Percentiles rank a stretch among this genome's conserved stretches.
These are phyloP conservation scores for Cladosporium sp. DNA, from an alignment of 2,329 filamentous ascomycete genomes.

Conservation along the genomic window DNA sequence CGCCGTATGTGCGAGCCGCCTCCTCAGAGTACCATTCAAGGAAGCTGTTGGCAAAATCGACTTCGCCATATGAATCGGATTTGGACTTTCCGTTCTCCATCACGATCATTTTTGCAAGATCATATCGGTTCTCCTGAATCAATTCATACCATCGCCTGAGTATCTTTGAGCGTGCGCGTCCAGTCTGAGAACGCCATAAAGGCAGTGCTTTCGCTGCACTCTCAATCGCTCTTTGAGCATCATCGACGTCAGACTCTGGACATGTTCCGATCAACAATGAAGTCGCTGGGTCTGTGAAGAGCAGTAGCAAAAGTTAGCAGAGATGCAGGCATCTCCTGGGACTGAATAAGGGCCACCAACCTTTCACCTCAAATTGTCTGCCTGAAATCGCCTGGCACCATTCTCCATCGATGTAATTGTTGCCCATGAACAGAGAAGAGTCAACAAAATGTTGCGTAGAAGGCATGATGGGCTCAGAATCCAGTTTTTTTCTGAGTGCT, in stretches of 20 bases:
- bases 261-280: conserved; percentile 75
- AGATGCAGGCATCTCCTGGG: too few relatives aligned
- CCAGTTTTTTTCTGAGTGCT: too few relatives aligned
- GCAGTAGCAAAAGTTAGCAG: neutral
- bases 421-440: conserved; percentile 69
- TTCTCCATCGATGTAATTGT: conserved; percentile 85
- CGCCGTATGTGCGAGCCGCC: conserved; percentile 15
- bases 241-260: conserved; percentile 75
- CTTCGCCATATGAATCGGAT: conserved; percentile 21
- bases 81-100: conserved; percentile 24
- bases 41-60: conserved; percentile 21
- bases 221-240: conserved; percentile 75
- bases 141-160: conserved; percentile 79
- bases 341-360: too few relatives aligned
- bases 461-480: too few relatives aligned
- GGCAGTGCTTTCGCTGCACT: conserved; percentile 73
- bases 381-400: conserved; percentile 82
- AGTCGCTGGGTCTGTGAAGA: conserved; percentile 70
- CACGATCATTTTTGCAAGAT: conserved; percentile 77
- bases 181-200: conserved; percentile 65
- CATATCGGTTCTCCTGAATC: conserved; percentile 71
- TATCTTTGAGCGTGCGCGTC: conserved; percentile 68
- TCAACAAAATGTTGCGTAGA: conserved; percentile 24
- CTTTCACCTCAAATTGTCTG: conserved; percentile 77
- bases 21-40: conserved; percentile 24